Base-by-base conservation (phyloP, 2,329 filamentous ascomycete species). In the Arthrinium phaeospermum region DNA sequence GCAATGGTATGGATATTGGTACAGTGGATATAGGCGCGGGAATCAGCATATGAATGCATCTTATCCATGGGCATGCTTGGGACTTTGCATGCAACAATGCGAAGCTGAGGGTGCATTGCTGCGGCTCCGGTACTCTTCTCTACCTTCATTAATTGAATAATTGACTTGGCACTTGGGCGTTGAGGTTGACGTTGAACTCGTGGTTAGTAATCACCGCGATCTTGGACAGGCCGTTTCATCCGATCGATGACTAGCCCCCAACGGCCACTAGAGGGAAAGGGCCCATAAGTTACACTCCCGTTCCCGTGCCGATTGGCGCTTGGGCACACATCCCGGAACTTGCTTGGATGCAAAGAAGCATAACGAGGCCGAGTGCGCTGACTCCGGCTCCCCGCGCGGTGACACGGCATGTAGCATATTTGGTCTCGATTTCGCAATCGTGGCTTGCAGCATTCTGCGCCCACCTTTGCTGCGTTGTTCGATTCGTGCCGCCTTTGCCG, bases 401-500 rank as follows among this genome's bases (percentile, higher is more conserved):
- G 53, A 37, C 53, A 61, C 27, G 5, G 51, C 51, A 57, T 34
- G 13, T 10, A 46, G 13, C 14, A n/a, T n/a, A 46, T 19, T 6
- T 13, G 14, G 6, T 53, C 4, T 27, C 30, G 19, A 2, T 22
- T 34, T 10, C 14, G 16, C 27, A 14, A 22, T 10, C 10, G 30
- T 37, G 30, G 27, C 53, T 34, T 34, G 27, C 53, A 41, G 37
- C 37, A 41, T 8, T 10, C 1, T 61, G 24, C 27, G 47, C 19
- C 7, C 8, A 5, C 47, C 37, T n/a, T 49, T n/a, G 19, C 46
- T n/a, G 46, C 46, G 45, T 7, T 47, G 45, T 22, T 8, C 22
- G 24, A 12, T 51, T n/a, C n/a, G 57, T 64, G 57, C 57, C 57
- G 57, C 41, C 6, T 10, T 64, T 64, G 57, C 57, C 57, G 57